Evolutionary conservation across 805 yeast species (phyloP).

Genomic region (Yueomyces sp.): DNA sequence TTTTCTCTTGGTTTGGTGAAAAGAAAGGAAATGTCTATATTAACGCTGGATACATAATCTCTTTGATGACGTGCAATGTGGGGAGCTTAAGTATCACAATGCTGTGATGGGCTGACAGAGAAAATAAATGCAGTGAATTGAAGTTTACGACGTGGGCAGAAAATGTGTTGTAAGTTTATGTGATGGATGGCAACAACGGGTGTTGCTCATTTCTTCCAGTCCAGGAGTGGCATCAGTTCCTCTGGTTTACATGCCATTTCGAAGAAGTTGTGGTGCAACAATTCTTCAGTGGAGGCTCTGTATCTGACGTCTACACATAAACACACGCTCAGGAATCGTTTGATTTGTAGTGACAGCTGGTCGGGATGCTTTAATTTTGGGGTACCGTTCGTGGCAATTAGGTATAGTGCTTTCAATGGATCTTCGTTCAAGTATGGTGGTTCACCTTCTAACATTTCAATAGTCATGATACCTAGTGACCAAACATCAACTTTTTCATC

Average conservation of each 20-base stretch:
- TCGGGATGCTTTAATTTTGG: constrained; percentile 89
- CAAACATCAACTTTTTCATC: constrained; percentile 97
- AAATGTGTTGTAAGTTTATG: too few species aligned
- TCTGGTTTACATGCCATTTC: constrained; percentile 46
- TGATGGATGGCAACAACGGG: neutral
- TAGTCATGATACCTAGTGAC: constrained; percentile 97
- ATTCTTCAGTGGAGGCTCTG: constrained; percentile 83
- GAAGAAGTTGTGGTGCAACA: constrained; percentile 64
- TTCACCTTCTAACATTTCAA: constrained; percentile 97
- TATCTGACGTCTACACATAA: constrained; percentile 87
- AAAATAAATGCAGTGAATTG: too few species aligned
- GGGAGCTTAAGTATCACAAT: too few species aligned
- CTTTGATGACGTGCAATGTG: too few species aligned
- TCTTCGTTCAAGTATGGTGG: constrained; percentile 97
- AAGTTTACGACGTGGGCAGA: too few species aligned
- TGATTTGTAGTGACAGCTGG: constrained; percentile 61
- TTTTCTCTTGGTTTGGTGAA: too few species aligned
- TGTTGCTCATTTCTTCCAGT: constrained; percentile 27
- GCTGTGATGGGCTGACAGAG: too few species aligned
- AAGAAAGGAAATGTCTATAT: too few species aligned
- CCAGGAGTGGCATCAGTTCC: constrained; percentile 46
- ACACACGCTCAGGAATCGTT: constrained; percentile 79
- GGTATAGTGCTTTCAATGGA: constrained; percentile 83
- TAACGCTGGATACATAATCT: too few species aligned
- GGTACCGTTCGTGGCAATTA: constrained; percentile 95